Base-by-base conservation (phyloP, 768 basidiomycete genomes). In the Asterophora lycoperdoides region DNA sequence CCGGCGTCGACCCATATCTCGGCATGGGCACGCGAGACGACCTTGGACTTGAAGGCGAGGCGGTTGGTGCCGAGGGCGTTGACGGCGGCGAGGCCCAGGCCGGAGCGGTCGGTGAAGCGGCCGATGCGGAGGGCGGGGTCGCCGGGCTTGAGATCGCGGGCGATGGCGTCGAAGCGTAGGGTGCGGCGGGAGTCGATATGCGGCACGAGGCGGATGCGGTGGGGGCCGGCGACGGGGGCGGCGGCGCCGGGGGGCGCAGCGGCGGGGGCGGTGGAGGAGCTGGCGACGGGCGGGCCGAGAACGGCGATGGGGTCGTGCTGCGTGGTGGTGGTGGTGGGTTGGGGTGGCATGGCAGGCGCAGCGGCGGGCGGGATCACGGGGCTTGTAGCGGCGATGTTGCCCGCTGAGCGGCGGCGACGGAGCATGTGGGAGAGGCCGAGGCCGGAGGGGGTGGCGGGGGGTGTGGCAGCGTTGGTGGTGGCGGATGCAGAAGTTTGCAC, bases 11-110 rank as follows among this genome's bases (percentile, higher is more conserved):
- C 76, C 92, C 93, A 96, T 29, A 97, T 84, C 75, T 98, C 95
- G 0, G 95, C 95, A 64, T 97, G 95, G 0, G 87, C 84, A 33
- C 95, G 77, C 34, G 87, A 90, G 60, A 98, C 94, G 65, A 97
- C 95, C 68, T 97, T 97, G 65, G 80, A 84, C 69, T 89, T 88
- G 78, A 98, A 98, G 0, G 93, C 93, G 41, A 97, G 83, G 63
- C 93, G 93, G 68, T 83, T 85, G 30, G 86, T 80, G 40, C 80
- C 82, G 29, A 81, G 68, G 18, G 87, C 78, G 58, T 85, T 83
- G 53, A 83, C 79, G 13, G 81, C 80, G 14, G 80, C 75, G 46
- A 84, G 68, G 17, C 80, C 83, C 8, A 82, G 65, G 13, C 84
- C 86, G 6, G 83, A 81, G 46, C 84, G 79, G 63, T 97, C 95